Evolutionary conservation across 345 rosid species (phyloP), one percentile per base, ranked within the genome.

Genomic region (Citrus trifoliata): DNA sequence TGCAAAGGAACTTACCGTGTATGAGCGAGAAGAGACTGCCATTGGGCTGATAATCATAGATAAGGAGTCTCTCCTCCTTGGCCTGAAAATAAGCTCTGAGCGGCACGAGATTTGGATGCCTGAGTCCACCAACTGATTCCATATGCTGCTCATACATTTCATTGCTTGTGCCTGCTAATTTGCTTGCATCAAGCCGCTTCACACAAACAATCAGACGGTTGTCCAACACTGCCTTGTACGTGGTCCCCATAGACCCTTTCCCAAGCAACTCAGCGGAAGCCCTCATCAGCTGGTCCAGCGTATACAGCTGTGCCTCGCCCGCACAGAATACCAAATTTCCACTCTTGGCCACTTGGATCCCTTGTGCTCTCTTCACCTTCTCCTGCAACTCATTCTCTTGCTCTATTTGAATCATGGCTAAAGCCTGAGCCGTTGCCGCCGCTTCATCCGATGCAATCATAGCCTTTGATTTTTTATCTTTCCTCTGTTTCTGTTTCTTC

Each of bases 191-290:
- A n/a, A 95, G 88, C 76, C 98, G 79, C 81, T 95, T 93, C 33
- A 93, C 97, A 73, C 87, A 75, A 32, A 95, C 95, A 81, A 91
- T 89, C 87, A 92, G 79, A 66, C 93, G 90, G 87, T 82, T 89
- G 70, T 93, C 98, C 59, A 95, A 83, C 79, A 93, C 93, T 2
- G 96, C 97, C 77, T 93, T 95, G 79, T 95, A 95, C 9, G 98
- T 95, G 51, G 95, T 86, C 77, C 98, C 99, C 68, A 88, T 73
- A 0, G 89, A 87, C 3, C 99, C 98, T 60, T 89, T 82, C 18
- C 99, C 99, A n/a, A 95, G 88, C 87, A 93, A 81, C 87, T 95
- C 99, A 18, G 99, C 98, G 0, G 97, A 93, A 2, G 89, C 95
- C 77, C 95, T 88, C 99, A 95, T 93, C 80, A 93, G 93, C 85